Conservation (phyloP, 257 asterid species). For the Solanum bukasovii region DNA sequence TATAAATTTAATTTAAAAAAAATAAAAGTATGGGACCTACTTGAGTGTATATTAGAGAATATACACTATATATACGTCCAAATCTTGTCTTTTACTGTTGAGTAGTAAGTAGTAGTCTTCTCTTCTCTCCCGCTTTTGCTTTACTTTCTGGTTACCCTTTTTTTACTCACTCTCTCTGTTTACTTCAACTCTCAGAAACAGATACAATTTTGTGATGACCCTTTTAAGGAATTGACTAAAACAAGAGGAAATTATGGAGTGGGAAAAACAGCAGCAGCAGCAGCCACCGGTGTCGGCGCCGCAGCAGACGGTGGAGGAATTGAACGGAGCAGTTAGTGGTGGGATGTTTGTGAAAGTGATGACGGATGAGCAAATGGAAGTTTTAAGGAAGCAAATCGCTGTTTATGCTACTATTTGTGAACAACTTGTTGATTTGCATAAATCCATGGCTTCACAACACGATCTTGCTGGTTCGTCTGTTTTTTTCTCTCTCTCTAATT, state of each 20-base stretch:
- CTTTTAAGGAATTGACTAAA: not conserved
- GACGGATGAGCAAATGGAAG: conserved; percentile 99
- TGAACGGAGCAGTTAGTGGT: conserved; percentile 18
- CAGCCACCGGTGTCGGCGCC: conserved; percentile 18
- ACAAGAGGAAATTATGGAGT: conserved; percentile 15
- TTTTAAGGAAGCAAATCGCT: conserved; percentile 90
- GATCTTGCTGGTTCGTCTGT: conserved; percentile 58
- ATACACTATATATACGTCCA: conserved; percentile 8
- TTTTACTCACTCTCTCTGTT: not conserved
- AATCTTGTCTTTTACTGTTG: conserved; percentile 13
- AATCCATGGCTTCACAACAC: conserved; percentile 83
- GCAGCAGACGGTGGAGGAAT: conserved; percentile 37
- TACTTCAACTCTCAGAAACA: not conserved
- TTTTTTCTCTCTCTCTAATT: not conserved
- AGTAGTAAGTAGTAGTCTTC: not conserved
- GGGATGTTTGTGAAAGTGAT: conserved; percentile 81
- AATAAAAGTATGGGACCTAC: not conserved
- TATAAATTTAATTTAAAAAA: not conserved
- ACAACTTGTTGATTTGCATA: conserved; percentile 87
- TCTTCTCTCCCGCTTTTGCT: conserved; percentile 22
- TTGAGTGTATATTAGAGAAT: not conserved
- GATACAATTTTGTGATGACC: not conserved
- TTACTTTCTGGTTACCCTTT: conserved; percentile 37
- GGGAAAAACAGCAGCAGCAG: conserved; percentile 29
- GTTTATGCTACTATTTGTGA: conserved; percentile 88